These are phyloP conservation scores for Dictyostelium capitatum DNA, from an alignment of 78 protist species.

Conservation along the genomic window DNA sequence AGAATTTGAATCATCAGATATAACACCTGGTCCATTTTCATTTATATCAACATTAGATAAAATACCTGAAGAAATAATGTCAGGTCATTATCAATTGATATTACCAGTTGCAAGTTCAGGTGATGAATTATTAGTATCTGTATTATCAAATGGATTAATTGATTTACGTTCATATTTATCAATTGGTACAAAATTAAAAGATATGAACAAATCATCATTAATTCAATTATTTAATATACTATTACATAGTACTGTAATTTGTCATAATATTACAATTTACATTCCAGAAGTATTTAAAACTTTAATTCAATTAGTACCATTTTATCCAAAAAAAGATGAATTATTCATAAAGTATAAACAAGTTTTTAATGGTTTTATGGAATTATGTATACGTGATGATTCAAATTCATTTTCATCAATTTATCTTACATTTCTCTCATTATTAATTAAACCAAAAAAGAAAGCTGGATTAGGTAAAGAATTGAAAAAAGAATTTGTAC, in stretches of 20 bases:
- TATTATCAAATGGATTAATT: slow-evolving; percentile 6
- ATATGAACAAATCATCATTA: background rate
- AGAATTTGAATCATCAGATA: slow-evolving; percentile 38
- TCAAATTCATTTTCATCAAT: background rate
- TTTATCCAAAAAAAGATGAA: slow-evolving; percentile 66
- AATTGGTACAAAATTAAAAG: background rate
- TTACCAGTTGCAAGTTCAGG: slow-evolving; percentile 51
- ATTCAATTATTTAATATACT: slow-evolving; percentile 28
- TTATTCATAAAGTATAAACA: slow-evolving; percentile 28
- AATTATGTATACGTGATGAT: slow-evolving; percentile 35
- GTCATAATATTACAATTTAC: slow-evolving; percentile 10
- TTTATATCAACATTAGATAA: slow-evolving; percentile 61
- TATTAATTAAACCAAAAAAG: slow-evolving; percentile 16
- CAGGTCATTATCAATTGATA: slow-evolving; percentile 59
- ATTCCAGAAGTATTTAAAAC: slow-evolving; percentile 53
- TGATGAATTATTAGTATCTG: slow-evolving; percentile 41
- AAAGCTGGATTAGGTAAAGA: slow-evolving; percentile 1
- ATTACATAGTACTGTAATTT: slow-evolving; percentile 29
- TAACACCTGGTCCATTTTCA: slow-evolving; percentile 19
- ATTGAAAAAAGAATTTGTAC: slow-evolving; percentile 45
- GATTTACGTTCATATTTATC: slow-evolving; percentile 30
- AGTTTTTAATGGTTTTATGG: slow-evolving; percentile 28
- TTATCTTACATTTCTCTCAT: background rate
- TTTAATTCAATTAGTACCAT: slow-evolving; percentile 12
- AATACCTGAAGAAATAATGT: slow-evolving; percentile 35